Evolutionary conservation across 2,329 filamentous ascomycete genomes (phyloP), one percentile per base, ranked within the genome.

Genomic region (Trichoderma atroviride): DNA sequence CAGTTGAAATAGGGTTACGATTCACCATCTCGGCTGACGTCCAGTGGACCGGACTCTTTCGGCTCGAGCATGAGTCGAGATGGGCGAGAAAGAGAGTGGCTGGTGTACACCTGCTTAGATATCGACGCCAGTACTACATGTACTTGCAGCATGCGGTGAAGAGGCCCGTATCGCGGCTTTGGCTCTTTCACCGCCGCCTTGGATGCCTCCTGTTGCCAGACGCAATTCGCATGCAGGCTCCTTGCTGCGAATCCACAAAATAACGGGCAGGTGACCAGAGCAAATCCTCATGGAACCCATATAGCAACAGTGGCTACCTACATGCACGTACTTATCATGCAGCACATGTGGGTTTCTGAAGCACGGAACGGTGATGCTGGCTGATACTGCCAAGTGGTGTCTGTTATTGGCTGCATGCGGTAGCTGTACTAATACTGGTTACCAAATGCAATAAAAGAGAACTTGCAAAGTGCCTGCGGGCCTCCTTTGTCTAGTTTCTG

Each of bases 181-280:
- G 33, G 56, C 61, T 24, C 61, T 43, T 56, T 64, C 50, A 64
- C 61, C 61, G 61, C 61, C 19, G 61, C 37, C 24, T 50, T 50
- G n/a, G 43, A 22, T 13, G 43, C 43, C n/a, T 50, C n/a, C 19
- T 5, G 11, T 22, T 11, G 10, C 22, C 47, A 50, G 47, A 50
- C 47, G 47, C 22, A 50, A 50, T 24, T 43, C 19, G 40, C 19
- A 52, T 35, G 37, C 50, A 27, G 37, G 40, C 31, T 31, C 53
- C n/a, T 29, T 31, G 33, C n/a, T 56, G 61, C 33, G 33, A 64
- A 31, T 64, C 61, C 50, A 64, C 61, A 64, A 64, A 31, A 19
- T 9, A 29, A 5, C 52, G 43, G 33, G 27, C 61, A 64, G 53
- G 61, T 64, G 61, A 64, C 19, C 52, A 43, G 33, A 24, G 22